Conservation (phyloP, 208 protist species). For the Naegleria gruberi region DNA sequence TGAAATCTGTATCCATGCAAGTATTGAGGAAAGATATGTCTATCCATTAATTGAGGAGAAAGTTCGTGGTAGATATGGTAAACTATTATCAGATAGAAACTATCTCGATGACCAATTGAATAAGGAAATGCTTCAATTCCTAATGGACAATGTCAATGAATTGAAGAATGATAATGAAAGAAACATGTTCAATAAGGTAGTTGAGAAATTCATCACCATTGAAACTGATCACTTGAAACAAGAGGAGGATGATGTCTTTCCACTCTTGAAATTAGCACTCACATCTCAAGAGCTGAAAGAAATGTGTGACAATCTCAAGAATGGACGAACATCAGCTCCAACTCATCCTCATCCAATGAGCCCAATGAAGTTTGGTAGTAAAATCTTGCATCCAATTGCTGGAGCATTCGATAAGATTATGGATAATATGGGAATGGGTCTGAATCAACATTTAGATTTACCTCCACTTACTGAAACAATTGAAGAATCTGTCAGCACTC, state of each 20-base stretch:
- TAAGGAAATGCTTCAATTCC: constrained; percentile 7
- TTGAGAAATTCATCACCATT: constrained; percentile 5
- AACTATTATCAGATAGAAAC: background rate
- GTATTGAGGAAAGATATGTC: background rate
- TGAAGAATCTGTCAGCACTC: background rate
- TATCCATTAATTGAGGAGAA: background rate
- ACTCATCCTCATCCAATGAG: background rate
- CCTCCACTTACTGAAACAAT: background rate
- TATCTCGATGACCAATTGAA: background rate
- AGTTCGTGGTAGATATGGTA: background rate
- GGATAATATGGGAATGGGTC: background rate
- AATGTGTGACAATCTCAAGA: background rate
- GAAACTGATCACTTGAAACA: constrained; percentile 5
- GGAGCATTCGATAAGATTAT: background rate
- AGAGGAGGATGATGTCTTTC: background rate
- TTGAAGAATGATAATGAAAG: background rate
- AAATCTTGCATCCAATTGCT: background rate
- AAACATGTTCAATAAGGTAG: background rate
- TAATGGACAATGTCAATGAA: background rate
- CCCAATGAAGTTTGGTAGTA: background rate
- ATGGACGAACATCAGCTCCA: background rate
- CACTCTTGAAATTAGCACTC: background rate
- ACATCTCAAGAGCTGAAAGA: background rate
- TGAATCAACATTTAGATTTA: no score
- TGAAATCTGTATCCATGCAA: background rate